Evolutionary conservation across 306 rosid species (phyloP).

Genomic region (Casuarina equisetifolia): DNA sequence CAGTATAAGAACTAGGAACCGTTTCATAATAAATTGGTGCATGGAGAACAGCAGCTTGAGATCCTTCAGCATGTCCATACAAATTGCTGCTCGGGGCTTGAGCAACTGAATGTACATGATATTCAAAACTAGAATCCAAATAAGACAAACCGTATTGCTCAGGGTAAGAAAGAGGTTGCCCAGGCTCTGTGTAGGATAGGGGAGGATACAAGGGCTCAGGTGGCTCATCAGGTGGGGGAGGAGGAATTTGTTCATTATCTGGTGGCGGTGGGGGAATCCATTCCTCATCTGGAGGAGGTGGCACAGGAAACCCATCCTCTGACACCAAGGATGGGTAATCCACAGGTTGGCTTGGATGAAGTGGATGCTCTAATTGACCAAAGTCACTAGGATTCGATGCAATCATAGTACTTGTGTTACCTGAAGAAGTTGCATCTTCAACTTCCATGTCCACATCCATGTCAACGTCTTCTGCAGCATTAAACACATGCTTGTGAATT

Average conservation of each 20-base stretch:
- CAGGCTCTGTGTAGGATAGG: constrained; percentile 58
- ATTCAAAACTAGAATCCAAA: constrained; percentile 53
- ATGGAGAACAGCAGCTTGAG: constrained; percentile 50
- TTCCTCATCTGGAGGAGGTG: constrained; percentile 88
- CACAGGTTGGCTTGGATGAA: constrained; percentile 37
- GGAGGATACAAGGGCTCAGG: constrained; percentile 45
- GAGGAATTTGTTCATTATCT: constrained; percentile 79
- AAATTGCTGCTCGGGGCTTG: constrained; percentile 48
- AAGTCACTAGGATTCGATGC: constrained; percentile 31
- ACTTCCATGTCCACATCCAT: constrained; percentile 99
- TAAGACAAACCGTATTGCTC: constrained; percentile 57
- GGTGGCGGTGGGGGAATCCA: constrained; percentile 99
- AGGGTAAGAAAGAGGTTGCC: constrained; percentile 54
- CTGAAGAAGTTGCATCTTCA: constrained; percentile 63
- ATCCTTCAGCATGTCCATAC: constrained; percentile 59
- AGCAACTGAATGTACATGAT: constrained; percentile 58
- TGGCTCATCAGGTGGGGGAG: constrained; percentile 90
- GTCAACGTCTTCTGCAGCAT: constrained; percentile 72
- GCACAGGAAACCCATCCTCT: constrained; percentile 49
- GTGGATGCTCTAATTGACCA: constrained; percentile 36
- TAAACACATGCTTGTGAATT: constrained; percentile 34
- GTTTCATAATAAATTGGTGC: constrained; percentile 65
- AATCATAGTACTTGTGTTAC: constrained; percentile 31
- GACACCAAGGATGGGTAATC: constrained; percentile 30
- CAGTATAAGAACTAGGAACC: constrained; percentile 51